A percentile compares a stretch with the other conserved stretches of the same genome.
phyloP scores from a whole-genome alignment of 2,329 filamentous ascomycete genomes.

The Microdochium paspali region DNA sequence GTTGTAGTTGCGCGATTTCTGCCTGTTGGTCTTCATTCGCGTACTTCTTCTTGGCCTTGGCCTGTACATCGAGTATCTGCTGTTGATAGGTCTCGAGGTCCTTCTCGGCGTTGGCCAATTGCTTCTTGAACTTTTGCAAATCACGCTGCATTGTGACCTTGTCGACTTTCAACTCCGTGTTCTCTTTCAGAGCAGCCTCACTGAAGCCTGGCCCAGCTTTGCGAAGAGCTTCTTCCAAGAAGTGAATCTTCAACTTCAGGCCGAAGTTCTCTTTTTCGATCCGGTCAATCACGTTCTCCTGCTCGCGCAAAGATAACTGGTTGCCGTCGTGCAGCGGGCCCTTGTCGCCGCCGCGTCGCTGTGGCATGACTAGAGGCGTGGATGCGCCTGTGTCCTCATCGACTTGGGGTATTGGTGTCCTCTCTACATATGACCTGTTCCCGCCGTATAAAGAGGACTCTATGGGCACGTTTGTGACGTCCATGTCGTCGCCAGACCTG shows the following conservation, averaged over 20 bases:
- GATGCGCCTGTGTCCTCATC: conserved; percentile 73
- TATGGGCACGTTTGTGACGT: conserved; percentile 61
- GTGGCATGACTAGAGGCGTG: conserved; percentile 67
- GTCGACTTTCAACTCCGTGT: conserved; percentile 88
- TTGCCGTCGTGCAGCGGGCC: conserved; percentile 77
- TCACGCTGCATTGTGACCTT: conserved; percentile 85
- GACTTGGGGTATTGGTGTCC: conserved; percentile 66
- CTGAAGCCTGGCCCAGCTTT: conserved; percentile 87
- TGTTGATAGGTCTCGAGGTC: conserved; percentile 77
- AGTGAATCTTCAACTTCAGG: conserved; percentile 93
- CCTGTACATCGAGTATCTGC: conserved; percentile 74
- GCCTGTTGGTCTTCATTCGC: conserved; percentile 59
- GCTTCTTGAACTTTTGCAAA: conserved; percentile 77
- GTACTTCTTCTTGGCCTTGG: conserved; percentile 69
- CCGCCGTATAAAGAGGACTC: conserved; percentile 64
- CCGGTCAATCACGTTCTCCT: conserved; percentile 90
- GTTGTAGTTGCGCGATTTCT: conserved; percentile 49
- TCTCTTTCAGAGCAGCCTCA: conserved; percentile 82
- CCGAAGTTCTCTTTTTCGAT: conserved; percentile 99
- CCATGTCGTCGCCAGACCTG: conserved; percentile 58
- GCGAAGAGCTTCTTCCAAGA: conserved; percentile 80
- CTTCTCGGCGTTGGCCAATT: conserved; percentile 70
- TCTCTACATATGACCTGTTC: conserved; percentile 54
- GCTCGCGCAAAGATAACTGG: conserved; percentile 82
- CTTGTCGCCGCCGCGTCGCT: conserved; percentile 51